Base-by-base conservation (phyloP, 2,329 filamentous ascomycete species). In the Tolypocladium tropicale region DNA sequence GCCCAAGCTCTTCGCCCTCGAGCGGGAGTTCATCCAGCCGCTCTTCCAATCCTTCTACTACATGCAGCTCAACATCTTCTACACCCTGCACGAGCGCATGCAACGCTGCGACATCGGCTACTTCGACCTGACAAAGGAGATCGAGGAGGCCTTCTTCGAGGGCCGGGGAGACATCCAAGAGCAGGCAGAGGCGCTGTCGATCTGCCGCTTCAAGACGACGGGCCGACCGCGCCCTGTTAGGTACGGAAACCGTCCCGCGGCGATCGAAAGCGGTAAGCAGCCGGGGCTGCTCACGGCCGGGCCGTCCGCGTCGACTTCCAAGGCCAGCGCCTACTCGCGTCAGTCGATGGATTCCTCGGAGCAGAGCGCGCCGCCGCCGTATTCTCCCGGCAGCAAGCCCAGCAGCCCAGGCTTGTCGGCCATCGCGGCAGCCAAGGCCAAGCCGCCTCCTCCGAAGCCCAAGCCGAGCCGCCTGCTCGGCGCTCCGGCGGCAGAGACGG, bases 31-130 rank as follows among this genome's bases (percentile, higher is more conserved):
- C 71, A 99, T 99, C 71, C 86, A 90, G 63, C 94, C 94, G 3
- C 83, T 99, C 9, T 99, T 99, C 79, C 94, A 97, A 71, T 95
- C 90, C 11, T 99, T 99, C 76, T 99, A 99, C 76, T 99, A 97
- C 78, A 99, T 99, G 94, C 94, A 99, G 73, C 83, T 99, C 62
- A 99, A 99, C 72, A 90, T 99, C 62, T 99, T 97, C 72, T 99
- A 99, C 74, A 99, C 94, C 1, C 79, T 99, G 55, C 94, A 99
- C 71, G 93, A 97, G 74, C 90, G 87, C 74, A 99, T 99, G 94
- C 94, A 99, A 75, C 85, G 82, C 62, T 91, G 95, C 70, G 92
- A 97, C 67, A 99, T 99, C 68, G 91, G 91, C 59, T 99, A 99
- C 75, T 99, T 99, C 72, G 89, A 99, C 71, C 81, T 99, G 53